Base-by-base conservation (phyloP, 495 filamentous ascomycete genomes). In the Aspergillus leporis region DNA sequence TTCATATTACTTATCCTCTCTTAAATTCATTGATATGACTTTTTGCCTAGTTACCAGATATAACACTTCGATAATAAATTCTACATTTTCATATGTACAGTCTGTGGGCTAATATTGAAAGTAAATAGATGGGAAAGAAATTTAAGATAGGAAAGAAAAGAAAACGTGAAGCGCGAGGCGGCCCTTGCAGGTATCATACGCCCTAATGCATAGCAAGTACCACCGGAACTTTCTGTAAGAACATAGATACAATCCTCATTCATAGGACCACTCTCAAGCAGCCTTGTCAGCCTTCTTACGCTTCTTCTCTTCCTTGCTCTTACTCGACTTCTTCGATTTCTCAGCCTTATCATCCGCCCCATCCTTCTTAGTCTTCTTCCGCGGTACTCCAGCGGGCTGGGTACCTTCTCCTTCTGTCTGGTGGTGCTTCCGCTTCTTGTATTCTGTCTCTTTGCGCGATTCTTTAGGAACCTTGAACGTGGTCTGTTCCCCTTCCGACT, bases 341-440 rank as follows among this genome's bases (percentile, higher is more conserved):
- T 78, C 59, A n/a, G 41, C 40, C 10, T 53, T 70, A 38, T 66
- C 59, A 23, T 53, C 62, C 14, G 50, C 59, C 32, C 66, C 62
- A 49, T 70, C 70, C 64, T 76, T 77, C 67, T 77, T 78, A 16
- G 76, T 76, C 64, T 78, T 78, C 70, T 80, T 80, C 38, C 74
- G 68, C 5, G 75, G 73, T 23, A 62, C 23, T 19, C 43, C 66
- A 19, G 57, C 51, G 0, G 61, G 55, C 50, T 74, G 74, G 10
- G 46, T 58, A 47, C 62, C 63, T 28, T 79, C 73, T 16, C 60
- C 67, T 46, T 79, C 75, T 5, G 71, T 73, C 52, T 72, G 74
- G 45, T 67, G 68, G 31, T 71, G 72, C 61, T 78, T 78, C 12
- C 75, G 65, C 66, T 79, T 77, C 30, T 70, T 67, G 53, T 78